phyloP scores from a whole-genome alignment of 2,329 filamentous ascomycete species.

The Colletotrichum limetticola region DNA sequence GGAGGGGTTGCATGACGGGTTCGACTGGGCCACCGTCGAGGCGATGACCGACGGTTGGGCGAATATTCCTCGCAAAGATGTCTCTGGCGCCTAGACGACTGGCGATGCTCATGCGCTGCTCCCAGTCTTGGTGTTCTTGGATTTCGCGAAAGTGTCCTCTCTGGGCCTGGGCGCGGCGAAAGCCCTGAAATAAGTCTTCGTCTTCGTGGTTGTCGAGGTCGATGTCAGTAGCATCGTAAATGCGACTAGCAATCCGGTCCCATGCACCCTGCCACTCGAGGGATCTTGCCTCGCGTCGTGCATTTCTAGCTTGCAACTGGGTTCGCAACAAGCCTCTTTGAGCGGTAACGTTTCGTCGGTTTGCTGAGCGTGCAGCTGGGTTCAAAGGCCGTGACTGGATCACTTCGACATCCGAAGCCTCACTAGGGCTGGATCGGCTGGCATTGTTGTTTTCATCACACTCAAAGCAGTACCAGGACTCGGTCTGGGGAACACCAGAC shows the following conservation, averaged over 20 bases:
- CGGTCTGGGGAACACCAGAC: slow-evolving; percentile 77
- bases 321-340: slow-evolving; percentile 62
- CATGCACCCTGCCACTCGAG: slow-evolving; percentile 92
- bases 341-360: slow-evolving; percentile 7
- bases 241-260: slow-evolving; percentile 70
- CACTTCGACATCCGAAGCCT: slow-evolving; percentile 15
- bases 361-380: slow-evolving; percentile 20
- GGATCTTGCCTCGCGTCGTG: slow-evolving; percentile 72
- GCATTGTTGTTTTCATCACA: slow-evolving; percentile 69
- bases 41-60: slow-evolving; percentile 69
- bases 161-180: slow-evolving; percentile 62
- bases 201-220: slow-evolving; percentile 91
- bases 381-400: slow-evolving; percentile 10
- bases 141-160: slow-evolving; percentile 57
- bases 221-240: slow-evolving; percentile 76
- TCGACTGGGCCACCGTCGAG: slow-evolving; percentile 59
- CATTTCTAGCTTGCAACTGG: slow-evolving; percentile 65
- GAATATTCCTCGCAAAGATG: slow-evolving; percentile 73
- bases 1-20: background rate
- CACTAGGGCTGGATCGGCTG: slow-evolving; percentile 10
- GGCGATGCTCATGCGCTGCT: slow-evolving; percentile 84
- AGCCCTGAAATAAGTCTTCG: slow-evolving; percentile 66
- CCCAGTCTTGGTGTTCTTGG: slow-evolving; percentile 78
- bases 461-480: slow-evolving; percentile 88
- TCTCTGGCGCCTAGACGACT: slow-evolving; percentile 80